Evolutionary conservation across 768 basidiomycete genomes (phyloP).

Genomic region (Coprinellus micaceus): DNA sequence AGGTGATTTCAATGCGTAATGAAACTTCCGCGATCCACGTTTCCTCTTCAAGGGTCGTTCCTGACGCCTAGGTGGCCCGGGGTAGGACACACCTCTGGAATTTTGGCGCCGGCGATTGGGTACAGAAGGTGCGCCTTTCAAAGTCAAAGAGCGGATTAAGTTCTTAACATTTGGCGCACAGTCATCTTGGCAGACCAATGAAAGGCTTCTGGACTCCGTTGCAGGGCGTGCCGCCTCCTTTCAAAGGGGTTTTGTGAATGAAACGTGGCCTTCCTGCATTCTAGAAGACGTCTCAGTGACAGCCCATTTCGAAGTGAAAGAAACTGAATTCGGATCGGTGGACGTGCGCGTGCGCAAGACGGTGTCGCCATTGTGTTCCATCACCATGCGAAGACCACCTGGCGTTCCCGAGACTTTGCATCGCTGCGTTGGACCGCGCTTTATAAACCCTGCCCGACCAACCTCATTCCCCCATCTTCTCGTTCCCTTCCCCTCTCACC

Average conservation of each 20-base stretch:
- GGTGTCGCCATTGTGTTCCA: not conserved
- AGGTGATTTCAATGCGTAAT: not conserved
- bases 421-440: not conserved
- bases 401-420: not conserved
- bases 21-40: slow-evolving; percentile 1
- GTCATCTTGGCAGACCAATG: too few relatives aligned
- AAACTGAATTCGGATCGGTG: slow-evolving; percentile 1
- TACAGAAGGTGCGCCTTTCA: not conserved
- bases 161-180: not conserved
- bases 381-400: slow-evolving; percentile 9
- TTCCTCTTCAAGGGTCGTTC: not conserved
- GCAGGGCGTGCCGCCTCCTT: not conserved
- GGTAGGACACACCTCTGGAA: too few relatives aligned
- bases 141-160: not conserved
- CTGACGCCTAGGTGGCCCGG: not conserved
- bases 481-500: slow-evolving; percentile 14
- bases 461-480: slow-evolving; percentile 14
- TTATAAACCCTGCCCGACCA: not conserved
- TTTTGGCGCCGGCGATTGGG: not conserved
- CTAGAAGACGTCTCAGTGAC: slow-evolving; percentile 2
- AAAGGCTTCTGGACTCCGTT: too few relatives aligned
- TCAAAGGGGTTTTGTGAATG: not conserved
- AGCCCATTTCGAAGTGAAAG: not conserved
- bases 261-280: not conserved
- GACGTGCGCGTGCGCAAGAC: not conserved